phyloP scores from a whole-genome alignment of 768 basidiomycete genomes.

The Rhodotorula diobovata region DNA sequence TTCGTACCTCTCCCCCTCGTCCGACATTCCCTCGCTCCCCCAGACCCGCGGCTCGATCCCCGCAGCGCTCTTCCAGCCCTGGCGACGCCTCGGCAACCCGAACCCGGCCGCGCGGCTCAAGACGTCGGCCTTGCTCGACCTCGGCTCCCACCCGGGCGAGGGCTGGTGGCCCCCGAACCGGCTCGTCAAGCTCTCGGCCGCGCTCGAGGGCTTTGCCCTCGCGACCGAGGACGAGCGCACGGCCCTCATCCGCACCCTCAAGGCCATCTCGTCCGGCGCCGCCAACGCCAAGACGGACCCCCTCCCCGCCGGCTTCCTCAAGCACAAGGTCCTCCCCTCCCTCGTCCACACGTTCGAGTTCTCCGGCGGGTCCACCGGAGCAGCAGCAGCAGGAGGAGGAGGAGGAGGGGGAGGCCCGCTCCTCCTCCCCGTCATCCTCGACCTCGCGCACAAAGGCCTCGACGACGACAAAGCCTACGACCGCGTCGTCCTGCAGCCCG shows the following conservation, averaged over 20 bases:
- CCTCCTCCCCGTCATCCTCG: conserved; percentile 69
- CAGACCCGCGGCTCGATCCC: conserved; percentile 74
- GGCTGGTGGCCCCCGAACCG: conserved; percentile 82
- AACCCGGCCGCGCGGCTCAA: conserved; percentile 73
- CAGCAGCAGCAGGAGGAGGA: too few relatives aligned
- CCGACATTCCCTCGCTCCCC: conserved; percentile 60
- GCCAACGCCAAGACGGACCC: conserved; percentile 62
- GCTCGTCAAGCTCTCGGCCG: conserved; percentile 75
- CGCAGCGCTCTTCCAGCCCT: conserved; percentile 64
- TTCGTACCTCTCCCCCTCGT: conserved; percentile 63
- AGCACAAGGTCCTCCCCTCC: conserved; percentile 80
- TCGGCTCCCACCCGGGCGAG: conserved; percentile 61
- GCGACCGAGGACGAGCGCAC: conserved; percentile 65
- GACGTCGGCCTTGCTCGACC: conserved; percentile 69
- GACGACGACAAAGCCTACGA: conserved; percentile 54
- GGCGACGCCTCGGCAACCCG: conserved; percentile 85
- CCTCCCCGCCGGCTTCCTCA: conserved; percentile 79
- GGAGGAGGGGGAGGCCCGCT: too few relatives aligned
- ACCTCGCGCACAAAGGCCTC: conserved; percentile 50
- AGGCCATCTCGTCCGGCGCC: conserved; percentile 60
- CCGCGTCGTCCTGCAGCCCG: conserved; percentile 64
- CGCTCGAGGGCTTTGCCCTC: conserved; percentile 78
- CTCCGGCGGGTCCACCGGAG: conserved; percentile 57
- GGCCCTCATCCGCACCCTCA: conserved; percentile 31
- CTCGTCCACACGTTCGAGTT: conserved; percentile 71